These are phyloP conservation scores for Trichomonas vaginalis DNA, from an alignment of 208 protist species.

Conservation along the genomic window DNA sequence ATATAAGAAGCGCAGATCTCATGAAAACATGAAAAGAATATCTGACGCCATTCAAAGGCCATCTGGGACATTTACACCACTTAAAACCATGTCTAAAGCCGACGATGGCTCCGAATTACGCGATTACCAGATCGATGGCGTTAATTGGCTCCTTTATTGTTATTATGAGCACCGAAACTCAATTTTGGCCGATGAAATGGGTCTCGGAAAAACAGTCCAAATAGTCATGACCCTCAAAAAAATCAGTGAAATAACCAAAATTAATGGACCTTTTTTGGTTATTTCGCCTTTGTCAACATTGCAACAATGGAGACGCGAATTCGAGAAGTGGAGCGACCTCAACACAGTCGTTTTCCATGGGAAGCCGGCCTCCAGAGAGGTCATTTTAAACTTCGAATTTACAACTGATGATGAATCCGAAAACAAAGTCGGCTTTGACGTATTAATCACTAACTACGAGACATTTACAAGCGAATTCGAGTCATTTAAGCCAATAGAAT, in stretches of 20 bases:
- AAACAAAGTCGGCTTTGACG: conserved; percentile 9
- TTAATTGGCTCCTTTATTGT: conserved; percentile 39
- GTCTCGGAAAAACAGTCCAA: conserved; percentile 35
- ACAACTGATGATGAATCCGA: not conserved
- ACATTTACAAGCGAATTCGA: conserved; percentile 39
- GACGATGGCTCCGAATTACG: conserved; percentile 21
- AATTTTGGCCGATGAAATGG: conserved; percentile 43
- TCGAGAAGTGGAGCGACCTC: conserved; percentile 50
- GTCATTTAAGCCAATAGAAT: conserved; percentile 38
- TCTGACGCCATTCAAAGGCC: not conserved
- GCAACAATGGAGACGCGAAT: conserved; percentile 44
- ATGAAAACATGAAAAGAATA: not conserved
- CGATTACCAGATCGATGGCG: conserved; percentile 32
- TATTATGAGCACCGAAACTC: conserved; percentile 27
- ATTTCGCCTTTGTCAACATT: conserved; percentile 47
- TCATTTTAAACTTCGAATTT: not conserved
- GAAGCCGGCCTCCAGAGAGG: not conserved
- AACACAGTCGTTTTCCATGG: conserved; percentile 11
- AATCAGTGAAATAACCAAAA: not conserved
- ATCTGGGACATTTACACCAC: not conserved
- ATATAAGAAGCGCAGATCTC: not conserved
- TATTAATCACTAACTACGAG: conserved; percentile 54
- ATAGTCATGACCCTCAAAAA: not conserved
- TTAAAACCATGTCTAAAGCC: not conserved
- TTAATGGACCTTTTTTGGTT: conserved; percentile 53